Percentiles rank a stretch among this genome's conserved stretches.
These are phyloP conservation scores for Silene vulgaris DNA, from an alignment of 179 eudicot genomes.

Conservation along the genomic window DNA sequence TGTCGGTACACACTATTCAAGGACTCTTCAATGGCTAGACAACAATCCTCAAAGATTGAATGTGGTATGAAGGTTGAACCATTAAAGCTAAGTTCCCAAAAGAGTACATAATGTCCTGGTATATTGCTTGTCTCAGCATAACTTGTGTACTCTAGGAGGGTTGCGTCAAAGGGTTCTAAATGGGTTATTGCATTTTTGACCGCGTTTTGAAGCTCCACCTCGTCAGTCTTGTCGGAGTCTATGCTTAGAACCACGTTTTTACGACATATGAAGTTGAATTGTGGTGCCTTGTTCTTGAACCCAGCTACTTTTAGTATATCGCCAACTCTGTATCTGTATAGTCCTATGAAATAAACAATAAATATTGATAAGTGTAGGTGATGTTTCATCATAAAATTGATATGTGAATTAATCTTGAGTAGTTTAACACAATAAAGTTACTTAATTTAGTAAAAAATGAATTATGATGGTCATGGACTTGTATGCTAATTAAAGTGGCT, in stretches of 20 bases:
- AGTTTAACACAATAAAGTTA: background rate
- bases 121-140: constrained; percentile 33
- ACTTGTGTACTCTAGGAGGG: constrained; percentile 39
- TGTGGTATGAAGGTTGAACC: constrained; percentile 20
- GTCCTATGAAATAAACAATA: constrained; percentile 19
- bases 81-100: constrained; percentile 31
- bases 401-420: background rate
- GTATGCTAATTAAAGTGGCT: background rate
- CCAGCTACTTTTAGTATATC: constrained; percentile 42
- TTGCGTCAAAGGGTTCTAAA: constrained; percentile 26
- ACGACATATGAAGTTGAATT: constrained; percentile 38
- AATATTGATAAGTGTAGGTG: background rate
- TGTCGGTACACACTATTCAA: constrained; percentile 51
- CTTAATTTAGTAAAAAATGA: background rate
- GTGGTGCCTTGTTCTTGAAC: constrained; percentile 47
- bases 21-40: constrained; percentile 46
- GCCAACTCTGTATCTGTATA: constrained; percentile 42
- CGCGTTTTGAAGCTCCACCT: constrained; percentile 40
- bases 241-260: constrained; percentile 39
- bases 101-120: constrained; percentile 43
- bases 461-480: background rate
- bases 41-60: constrained; percentile 43
- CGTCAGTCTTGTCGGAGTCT: constrained; percentile 42
- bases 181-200: constrained; percentile 32
- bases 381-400: no score